A percentile compares a stretch with the other conserved stretches of the same genome.
Evolutionary conservation across 2,329 filamentous ascomycete species (phyloP).

Genomic region (Alternaria longipes): DNA sequence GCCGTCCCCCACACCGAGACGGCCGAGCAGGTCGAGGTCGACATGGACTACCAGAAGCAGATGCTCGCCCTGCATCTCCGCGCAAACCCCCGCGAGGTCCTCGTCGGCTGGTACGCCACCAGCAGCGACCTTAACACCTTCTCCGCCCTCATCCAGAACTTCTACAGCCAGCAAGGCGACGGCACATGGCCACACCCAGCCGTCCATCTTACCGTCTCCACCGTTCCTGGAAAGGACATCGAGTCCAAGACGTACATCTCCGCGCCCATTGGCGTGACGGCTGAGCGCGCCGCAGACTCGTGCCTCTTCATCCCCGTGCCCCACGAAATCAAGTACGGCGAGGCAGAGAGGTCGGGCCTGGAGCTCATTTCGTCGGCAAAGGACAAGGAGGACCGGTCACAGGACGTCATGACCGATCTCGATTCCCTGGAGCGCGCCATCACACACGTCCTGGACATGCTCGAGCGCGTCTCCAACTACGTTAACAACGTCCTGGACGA

Average conservation of each 20-base stretch:
- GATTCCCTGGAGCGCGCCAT: slow-evolving; percentile 86
- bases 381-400: slow-evolving; percentile 77
- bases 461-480: slow-evolving; percentile 91
- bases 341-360: slow-evolving; percentile 78
- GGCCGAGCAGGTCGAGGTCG: slow-evolving; percentile 97
- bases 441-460: slow-evolving; percentile 85
- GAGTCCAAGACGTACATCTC: slow-evolving; percentile 94
- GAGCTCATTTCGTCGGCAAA: slow-evolving; percentile 86
- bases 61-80: slow-evolving; percentile 96
- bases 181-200: slow-evolving; percentile 98
- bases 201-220: slow-evolving; percentile 94
- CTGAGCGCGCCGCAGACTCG: slow-evolving; percentile 93
- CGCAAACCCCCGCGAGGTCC: slow-evolving; percentile 89
- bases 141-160: slow-evolving; percentile 98
- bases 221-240: slow-evolving; percentile 86
- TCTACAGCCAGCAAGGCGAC: slow-evolving; percentile 96
- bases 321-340: slow-evolving; percentile 89
- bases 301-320: slow-evolving; percentile 98
- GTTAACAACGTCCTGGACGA: slow-evolving; percentile 95
- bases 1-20: slow-evolving; percentile 98
- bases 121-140: slow-evolving; percentile 97
- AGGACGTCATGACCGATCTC: slow-evolving; percentile 83
- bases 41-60: slow-evolving; percentile 99
- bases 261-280: slow-evolving; percentile 91
- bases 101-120: slow-evolving; percentile 98